These are phyloP conservation scores for Ascochyta rabiei DNA, from an alignment of 2,329 filamentous ascomycete species.

Conservation along the genomic window DNA sequence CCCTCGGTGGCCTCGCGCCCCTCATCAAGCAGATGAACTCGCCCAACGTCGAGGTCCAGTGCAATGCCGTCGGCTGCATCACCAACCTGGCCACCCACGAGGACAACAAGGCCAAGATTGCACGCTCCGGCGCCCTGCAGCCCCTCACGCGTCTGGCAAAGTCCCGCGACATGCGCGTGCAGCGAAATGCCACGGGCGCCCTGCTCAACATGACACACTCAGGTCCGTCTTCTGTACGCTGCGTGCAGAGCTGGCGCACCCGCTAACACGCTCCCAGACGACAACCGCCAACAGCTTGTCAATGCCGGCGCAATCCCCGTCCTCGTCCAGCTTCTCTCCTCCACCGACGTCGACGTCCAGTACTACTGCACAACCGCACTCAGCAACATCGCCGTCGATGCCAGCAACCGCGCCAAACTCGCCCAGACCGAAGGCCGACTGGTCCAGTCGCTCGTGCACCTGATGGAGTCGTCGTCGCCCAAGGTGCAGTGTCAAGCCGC, in stretches of 20 bases:
- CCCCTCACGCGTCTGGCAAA: constrained; percentile 92
- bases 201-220: constrained; percentile 99
- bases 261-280: constrained; percentile 64
- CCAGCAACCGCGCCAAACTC: constrained; percentile 86
- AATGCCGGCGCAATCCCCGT: constrained; percentile 98
- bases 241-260: neutral
- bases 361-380: constrained; percentile 99
- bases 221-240: constrained; percentile 61
- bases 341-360: constrained; percentile 93
- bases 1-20: constrained; percentile 85
- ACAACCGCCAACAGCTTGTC: constrained; percentile 96
- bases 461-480: constrained; percentile 92
- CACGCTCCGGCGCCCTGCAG: constrained; percentile 87
- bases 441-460: constrained; percentile 89
- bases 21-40: constrained; percentile 99
- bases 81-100: constrained; percentile 98
- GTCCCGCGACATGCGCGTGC: constrained; percentile 97
- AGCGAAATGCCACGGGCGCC: constrained; percentile 95
- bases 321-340: constrained; percentile 90
- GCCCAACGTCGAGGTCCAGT: constrained; percentile 96
- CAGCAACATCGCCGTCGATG: constrained; percentile 97
- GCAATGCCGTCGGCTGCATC: constrained; percentile 98
- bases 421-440: constrained; percentile 89
- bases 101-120: constrained; percentile 99
- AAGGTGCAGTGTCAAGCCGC: constrained; percentile 99